Evolutionary conservation across 106 monocot genomes (phyloP).

Genomic region (Acorus calamus): DNA sequence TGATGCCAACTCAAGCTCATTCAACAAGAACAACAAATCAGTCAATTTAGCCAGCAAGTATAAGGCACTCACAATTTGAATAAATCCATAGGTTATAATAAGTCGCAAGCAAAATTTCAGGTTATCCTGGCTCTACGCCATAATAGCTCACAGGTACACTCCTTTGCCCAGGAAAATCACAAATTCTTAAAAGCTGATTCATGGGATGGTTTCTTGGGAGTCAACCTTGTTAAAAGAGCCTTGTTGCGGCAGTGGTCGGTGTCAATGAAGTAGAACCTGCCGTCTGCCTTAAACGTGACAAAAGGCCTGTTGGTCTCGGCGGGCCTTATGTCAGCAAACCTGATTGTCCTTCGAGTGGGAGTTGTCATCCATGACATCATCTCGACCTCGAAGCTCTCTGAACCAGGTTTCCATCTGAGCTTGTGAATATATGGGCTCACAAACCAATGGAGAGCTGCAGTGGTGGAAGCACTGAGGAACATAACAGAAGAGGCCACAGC

Average conservation of each 20-base stretch:
- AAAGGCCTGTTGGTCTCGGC: slow-evolving; percentile 78
- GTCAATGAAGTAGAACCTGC: slow-evolving; percentile 73
- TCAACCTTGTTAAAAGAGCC: slow-evolving; percentile 62
- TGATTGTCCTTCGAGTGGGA: slow-evolving; percentile 42
- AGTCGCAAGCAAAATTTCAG: no score
- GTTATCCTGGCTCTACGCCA: no score
- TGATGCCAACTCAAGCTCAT: no score
- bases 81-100: no score
- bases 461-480: slow-evolving; percentile 82
- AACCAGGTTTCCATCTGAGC: slow-evolving; percentile 84
- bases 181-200: slow-evolving; percentile 83
- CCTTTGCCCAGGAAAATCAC: slow-evolving; percentile 1
- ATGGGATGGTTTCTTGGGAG: slow-evolving; percentile 38
- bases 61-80: no score
- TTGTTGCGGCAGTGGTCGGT: slow-evolving; percentile 68
- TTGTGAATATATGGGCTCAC: slow-evolving; percentile 92
- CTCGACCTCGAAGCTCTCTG: slow-evolving; percentile 68
- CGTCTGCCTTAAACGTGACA: slow-evolving; percentile 67
- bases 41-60: no score
- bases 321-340: slow-evolving; percentile 57
- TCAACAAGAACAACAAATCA: no score
- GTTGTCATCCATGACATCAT: slow-evolving; percentile 90
- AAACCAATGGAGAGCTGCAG: slow-evolving; percentile 89
- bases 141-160: no score
- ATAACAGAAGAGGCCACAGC: slow-evolving; percentile 85